Conservation (phyloP, 1,284 basidiomycete genomes). For the Paramarasmius palmivorus region DNA sequence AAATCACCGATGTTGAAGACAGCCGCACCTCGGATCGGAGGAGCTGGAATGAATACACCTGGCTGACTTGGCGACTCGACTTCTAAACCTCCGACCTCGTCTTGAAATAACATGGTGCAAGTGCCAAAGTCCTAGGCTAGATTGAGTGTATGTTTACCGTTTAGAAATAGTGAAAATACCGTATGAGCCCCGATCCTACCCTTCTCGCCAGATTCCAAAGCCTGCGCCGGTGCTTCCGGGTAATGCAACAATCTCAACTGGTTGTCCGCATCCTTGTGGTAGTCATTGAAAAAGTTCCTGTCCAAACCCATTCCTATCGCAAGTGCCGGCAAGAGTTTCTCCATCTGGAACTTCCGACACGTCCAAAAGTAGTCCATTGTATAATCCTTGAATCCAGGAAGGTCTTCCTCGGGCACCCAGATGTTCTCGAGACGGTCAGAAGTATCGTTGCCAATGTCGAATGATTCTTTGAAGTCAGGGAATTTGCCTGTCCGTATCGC, state of each 20-base stretch:
- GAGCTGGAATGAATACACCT: constrained; percentile 49
- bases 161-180: not conserved
- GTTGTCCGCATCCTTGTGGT: constrained; percentile 50
- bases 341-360: constrained; percentile 45
- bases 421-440: constrained; percentile 52
- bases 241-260: constrained; percentile 62
- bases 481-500: constrained; percentile 32
- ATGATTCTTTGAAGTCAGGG: constrained; percentile 58
- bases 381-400: constrained; percentile 55
- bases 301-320: constrained; percentile 48
- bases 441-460: constrained; percentile 52
- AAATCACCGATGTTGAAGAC: constrained; percentile 66
- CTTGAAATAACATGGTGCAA: constrained; percentile 60
- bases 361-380: constrained; percentile 52
- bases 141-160: no score
- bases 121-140: constrained; percentile 47
- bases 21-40: constrained; percentile 49
- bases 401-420: constrained; percentile 55
- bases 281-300: constrained; percentile 46
- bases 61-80: constrained; percentile 52
- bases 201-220: constrained; percentile 14
- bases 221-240: constrained; percentile 35
- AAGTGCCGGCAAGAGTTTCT: constrained; percentile 45
- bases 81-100: constrained; percentile 59
- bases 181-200: constrained; percentile 16